Base-by-base conservation (phyloP, 192 early-diverging fungal genomes). In the Entophlyctis helioformis region DNA sequence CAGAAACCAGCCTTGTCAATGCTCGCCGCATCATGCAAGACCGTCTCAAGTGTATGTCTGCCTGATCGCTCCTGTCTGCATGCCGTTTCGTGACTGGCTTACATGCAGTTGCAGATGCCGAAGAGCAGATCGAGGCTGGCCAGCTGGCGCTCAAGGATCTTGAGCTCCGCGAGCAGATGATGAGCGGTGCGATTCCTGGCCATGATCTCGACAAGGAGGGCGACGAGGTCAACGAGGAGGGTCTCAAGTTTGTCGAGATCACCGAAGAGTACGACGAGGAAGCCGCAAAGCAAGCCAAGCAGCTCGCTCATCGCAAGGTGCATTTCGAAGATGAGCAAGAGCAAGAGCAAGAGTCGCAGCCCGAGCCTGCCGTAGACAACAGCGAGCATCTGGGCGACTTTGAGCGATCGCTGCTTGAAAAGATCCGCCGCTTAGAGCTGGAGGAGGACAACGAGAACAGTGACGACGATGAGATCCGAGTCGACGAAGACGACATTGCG, bases 241-340 rank as follows among this genome's bases (percentile, higher is more conserved):
- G 83, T 12, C 51, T 81, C 27, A 76, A 75, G 18, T 81, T 81
- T 47, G 75, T 87, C 19, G 85, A 87, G 20, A 87, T 87, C 44
- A 59, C 66, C 6, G 84, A 87, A 48, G 69, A 67, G 34, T 69
- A 72, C 18, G 67, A 72, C 9, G 69, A 78, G 19, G 50, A 66
- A 4, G n/a, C n/a, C n/a, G n/a, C n/a, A n/a, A n/a, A n/a, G n/a
- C n/a, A n/a, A n/a, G n/a, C n/a, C n/a, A n/a, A n/a, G n/a, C n/a
- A n/a, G n/a, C n/a, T n/a, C n/a, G n/a, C n/a, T n/a, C n/a, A n/a
- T n/a, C n/a, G n/a, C n/a, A n/a, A n/a, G n/a, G n/a, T n/a, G n/a
- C n/a, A n/a, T n/a, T n/a, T n/a, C n/a, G n/a, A n/a, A n/a, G n/a
- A n/a, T n/a, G n/a, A n/a, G n/a, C n/a, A n/a, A n/a, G n/a, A n/a